Evolutionary conservation across 768 basidiomycete species (phyloP).

Genomic region (Leccinum boreale): DNA sequence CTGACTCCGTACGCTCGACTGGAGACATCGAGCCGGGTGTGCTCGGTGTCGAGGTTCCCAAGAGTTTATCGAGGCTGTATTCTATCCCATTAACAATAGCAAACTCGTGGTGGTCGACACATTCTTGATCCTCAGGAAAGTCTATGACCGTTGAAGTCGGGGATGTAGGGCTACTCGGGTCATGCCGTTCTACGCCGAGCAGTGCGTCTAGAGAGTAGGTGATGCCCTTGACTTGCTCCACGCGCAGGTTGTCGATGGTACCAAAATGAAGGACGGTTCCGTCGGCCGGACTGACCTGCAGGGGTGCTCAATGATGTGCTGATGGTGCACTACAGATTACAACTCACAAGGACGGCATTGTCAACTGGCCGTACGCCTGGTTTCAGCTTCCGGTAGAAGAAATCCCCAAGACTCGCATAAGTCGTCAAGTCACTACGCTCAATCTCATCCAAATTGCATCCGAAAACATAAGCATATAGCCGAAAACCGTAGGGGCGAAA

Average conservation of each 20-base stretch:
- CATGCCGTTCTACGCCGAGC: slow-evolving; percentile 64
- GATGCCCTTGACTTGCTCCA: slow-evolving; percentile 97
- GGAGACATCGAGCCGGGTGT: slow-evolving; percentile 41
- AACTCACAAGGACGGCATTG: slow-evolving; percentile 63
- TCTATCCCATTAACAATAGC: slow-evolving; percentile 97
- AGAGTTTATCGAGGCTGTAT: slow-evolving; percentile 87
- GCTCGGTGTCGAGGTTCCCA: slow-evolving; percentile 52
- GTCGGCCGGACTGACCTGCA: slow-evolving; percentile 89
- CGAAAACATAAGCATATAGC: slow-evolving; percentile 84
- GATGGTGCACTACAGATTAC: not conserved
- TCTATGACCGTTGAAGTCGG: slow-evolving; percentile 40
- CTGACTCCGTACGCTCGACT: slow-evolving; percentile 10
- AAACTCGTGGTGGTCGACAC: slow-evolving; percentile 85
- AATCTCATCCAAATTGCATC: slow-evolving; percentile 91
- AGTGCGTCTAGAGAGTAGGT: slow-evolving; percentile 95
- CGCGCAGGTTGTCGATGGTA: slow-evolving; percentile 67
- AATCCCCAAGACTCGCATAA: slow-evolving; percentile 88
- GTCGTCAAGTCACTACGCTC: slow-evolving; percentile 71
- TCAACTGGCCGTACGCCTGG: slow-evolving; percentile 80
- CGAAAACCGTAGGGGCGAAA: slow-evolving; percentile 87
- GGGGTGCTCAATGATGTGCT: not conserved
- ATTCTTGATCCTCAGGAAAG: slow-evolving; percentile 44
- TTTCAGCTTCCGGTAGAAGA: slow-evolving; percentile 90
- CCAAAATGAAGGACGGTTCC: slow-evolving; percentile 93
- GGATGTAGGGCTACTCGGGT: slow-evolving; percentile 42